These are phyloP conservation scores for Fistulinella prunicolor DNA, from an alignment of 768 basidiomycete genomes.

Conservation along the genomic window DNA sequence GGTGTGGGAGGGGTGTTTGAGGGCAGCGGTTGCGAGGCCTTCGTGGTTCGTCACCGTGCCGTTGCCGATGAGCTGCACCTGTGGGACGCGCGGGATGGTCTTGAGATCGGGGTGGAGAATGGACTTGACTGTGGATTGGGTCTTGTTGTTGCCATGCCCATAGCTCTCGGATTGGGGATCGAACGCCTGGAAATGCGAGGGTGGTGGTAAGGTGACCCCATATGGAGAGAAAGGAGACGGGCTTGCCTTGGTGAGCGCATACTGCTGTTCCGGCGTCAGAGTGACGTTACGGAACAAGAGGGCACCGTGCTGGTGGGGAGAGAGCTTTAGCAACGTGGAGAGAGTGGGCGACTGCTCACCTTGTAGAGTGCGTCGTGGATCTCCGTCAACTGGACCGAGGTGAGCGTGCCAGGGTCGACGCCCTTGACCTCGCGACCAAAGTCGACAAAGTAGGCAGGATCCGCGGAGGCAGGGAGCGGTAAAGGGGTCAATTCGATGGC, in stretches of 20 bases:
- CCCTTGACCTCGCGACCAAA: constrained; percentile 81
- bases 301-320: constrained; percentile 52
- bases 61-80: constrained; percentile 92
- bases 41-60: constrained; percentile 78
- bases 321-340: background rate
- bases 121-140: constrained; percentile 66
- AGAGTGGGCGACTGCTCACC: constrained; percentile 35
- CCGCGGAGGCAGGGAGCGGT: constrained; percentile 69
- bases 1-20: constrained; percentile 84
- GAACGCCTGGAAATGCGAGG: constrained; percentile 55
- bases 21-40: constrained; percentile 69
- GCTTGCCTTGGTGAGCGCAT: constrained; percentile 74
- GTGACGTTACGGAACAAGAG: constrained; percentile 71
- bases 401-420: constrained; percentile 61
- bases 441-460: constrained; percentile 58
- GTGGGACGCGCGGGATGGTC: constrained; percentile 83
- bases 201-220: constrained; percentile 5
- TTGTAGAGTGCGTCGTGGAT: constrained; percentile 74
- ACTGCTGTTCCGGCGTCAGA: constrained; percentile 80
- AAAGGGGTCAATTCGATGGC: constrained; percentile 64
- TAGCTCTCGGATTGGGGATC: constrained; percentile 62
- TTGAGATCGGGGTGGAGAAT: constrained; percentile 89
- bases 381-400: constrained; percentile 60
- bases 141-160: constrained; percentile 90
- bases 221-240: background rate